Evolutionary conservation across 2,329 filamentous ascomycete species (phyloP), one percentile per base, ranked within the genome.

Genomic region (Exophiala alcalophila): DNA sequence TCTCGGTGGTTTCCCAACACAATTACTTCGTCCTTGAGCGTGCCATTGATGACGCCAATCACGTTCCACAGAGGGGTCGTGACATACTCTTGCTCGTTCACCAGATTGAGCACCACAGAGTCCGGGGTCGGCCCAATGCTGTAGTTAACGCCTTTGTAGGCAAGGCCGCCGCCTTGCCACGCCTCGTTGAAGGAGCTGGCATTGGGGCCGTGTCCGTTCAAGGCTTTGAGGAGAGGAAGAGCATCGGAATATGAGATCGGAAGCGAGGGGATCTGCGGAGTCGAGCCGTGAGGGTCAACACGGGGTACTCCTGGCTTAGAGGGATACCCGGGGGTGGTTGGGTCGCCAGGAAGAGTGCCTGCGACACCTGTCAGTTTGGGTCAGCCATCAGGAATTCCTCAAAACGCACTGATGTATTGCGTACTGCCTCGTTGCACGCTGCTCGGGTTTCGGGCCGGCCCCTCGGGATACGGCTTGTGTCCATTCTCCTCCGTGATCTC

Each of bases 1-100:
- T 95, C 89, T 23, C 89, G 80, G 60, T 95, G 90, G 59, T 94
- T 95, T n/a, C 90, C 89, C 21, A 97, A 69, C 3, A 98, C 76
- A 31, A 98, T 73, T 1, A 95, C 88, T 59, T 96, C 89, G 56
- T 95, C 81, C 0, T 81, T 72, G 24, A 92, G 80, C 3, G 55
- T 55, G 7, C 91, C 92, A 57, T 95, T 95, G 62, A 98, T 86
- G 31, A 92, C 73, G 30, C 91, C 91, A 52, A 97, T 91, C 2
- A 92, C 86, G 60, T 98, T 84, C 89, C 89, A 95, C 38, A 91
- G 70, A 3, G 86, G 84, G 0, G 84, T 92, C 1, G 78, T 91
- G 10, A 80, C 79, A 59, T 94, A 92, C 31, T 88, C 79, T 66
- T 94, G 87, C 57, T 88, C 72, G 57, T 91, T 95, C 58, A 77